Base-by-base conservation (phyloP, 169 alveolate genomes). In the Plasmodium fragile region DNA sequence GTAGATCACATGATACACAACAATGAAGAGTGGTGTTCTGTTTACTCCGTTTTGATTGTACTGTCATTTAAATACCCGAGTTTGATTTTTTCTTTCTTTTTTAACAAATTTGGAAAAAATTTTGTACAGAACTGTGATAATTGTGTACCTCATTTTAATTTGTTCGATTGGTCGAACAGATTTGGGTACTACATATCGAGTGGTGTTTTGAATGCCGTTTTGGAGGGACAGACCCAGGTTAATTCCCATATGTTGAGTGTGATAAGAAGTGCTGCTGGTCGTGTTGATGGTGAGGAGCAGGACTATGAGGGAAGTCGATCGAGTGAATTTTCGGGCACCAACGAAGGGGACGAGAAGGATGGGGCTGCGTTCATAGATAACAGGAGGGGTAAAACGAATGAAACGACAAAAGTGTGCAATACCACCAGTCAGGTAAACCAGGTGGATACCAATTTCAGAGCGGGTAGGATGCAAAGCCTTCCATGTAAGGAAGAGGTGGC, bases 11-110 rank as follows among this genome's bases (percentile, higher is more conserved):
- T 59, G 53, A 78, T 87, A 34, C 52, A 87, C 52, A 87, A 87
- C 81, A 87, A 78, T 34, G 89, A 87, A 25, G 93, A 87, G 59
- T 87, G 93, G 93, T 78, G 71, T 78, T 87, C 49, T 78, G 81
- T 87, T 41, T 78, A 78, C 70, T 8, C 78, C 52, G 83, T 78
- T 41, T 53, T 87, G 34, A 77, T 87, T 55, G 52, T 78, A 0
- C 49, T 87, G 7, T 87, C 93, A 11, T 87, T 78, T 59, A 87
- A 78, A 13, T 87, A 78, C 49, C 45, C 82, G 3, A 39, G 49
- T 53, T 77, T 78, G 30, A 72, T 78, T 2, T 79, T 55, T 78
- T 28, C 87, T 1, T 55, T 87, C 71, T 78, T 87, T 77, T 87
- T 87, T 87, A 77, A 87, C 34, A 87, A 78, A 45, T 78, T 87